phyloP scores from a whole-genome alignment of 768 basidiomycete genomes.

The Leccinum olivaceopallidum region DNA sequence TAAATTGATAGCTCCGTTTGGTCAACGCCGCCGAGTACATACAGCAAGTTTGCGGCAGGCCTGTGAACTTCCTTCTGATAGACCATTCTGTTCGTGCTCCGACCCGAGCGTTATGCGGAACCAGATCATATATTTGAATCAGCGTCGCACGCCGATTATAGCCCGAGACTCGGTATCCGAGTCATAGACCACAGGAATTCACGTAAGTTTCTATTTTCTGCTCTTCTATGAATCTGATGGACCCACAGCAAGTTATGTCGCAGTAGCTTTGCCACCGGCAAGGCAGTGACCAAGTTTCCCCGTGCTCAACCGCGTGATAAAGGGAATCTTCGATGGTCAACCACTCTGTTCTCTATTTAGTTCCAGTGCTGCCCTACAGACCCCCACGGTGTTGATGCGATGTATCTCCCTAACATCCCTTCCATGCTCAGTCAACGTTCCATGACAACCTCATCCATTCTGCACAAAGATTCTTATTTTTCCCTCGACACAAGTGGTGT shows the following conservation, averaged over 20 bases:
- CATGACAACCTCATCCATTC: background rate
- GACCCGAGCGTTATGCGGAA: background rate
- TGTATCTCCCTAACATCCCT: conserved; percentile 5
- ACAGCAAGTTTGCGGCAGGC: background rate
- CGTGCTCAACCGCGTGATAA: background rate
- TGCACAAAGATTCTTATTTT: conserved; percentile 4
- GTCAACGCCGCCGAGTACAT: background rate
- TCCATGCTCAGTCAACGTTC: conserved; percentile 1
- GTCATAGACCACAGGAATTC: background rate
- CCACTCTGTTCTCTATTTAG: background rate
- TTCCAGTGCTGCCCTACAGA: background rate
- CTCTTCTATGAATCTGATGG: background rate
- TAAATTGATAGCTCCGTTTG: background rate
- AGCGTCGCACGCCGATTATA: background rate
- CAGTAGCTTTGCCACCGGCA: background rate
- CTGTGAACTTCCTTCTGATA: background rate
- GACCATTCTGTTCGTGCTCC: background rate
- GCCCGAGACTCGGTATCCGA: background rate
- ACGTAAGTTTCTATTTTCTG: background rate
- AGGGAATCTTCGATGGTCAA: background rate
- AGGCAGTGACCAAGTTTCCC: background rate
- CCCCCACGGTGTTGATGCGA: background rate
- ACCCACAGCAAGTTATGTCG: no score
- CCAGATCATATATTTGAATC: background rate
- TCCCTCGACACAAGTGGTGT: conserved; percentile 29